Conservation (phyloP, 2,329 filamentous ascomycete genomes). For the Sarocladiaceae sp. region DNA sequence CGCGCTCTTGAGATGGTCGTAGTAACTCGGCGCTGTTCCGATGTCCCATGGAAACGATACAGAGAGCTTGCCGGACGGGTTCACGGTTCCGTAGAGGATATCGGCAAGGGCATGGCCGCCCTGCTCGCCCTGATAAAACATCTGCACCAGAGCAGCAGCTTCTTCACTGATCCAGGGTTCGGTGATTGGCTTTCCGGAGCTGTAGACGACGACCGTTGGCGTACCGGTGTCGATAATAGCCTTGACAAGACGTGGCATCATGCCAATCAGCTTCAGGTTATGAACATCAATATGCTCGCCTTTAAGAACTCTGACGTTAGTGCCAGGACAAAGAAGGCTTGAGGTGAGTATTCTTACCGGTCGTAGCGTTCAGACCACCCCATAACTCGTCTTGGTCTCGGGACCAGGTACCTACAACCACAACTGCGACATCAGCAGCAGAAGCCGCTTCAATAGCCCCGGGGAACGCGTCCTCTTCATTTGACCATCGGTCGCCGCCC, state of each 20-base stretch:
- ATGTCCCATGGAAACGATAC: conserved; percentile 63
- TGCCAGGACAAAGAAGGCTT: background rate
- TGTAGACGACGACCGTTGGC: conserved; percentile 62
- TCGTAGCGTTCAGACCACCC: conserved; percentile 65
- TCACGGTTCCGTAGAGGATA: conserved; percentile 57
- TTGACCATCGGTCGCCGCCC: conserved; percentile 69
- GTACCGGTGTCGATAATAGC: conserved; percentile 62
- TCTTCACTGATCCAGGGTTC: conserved; percentile 64
- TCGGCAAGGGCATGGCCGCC: conserved; percentile 61
- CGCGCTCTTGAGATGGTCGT: conserved; percentile 65
- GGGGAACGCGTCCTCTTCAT: conserved; percentile 58
- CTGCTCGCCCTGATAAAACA: conserved; percentile 68
- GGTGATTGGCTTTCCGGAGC: conserved; percentile 65
- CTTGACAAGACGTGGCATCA: conserved; percentile 59
- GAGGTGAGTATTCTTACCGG: conserved; percentile 33
- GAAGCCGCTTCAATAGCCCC: conserved; percentile 61
- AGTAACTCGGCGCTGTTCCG: conserved; percentile 62
- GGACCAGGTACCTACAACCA: conserved; percentile 70
- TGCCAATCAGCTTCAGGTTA: conserved; percentile 60
- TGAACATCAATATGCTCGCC: conserved; percentile 61
- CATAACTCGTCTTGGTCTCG: conserved; percentile 67
- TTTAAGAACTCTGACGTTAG: background rate
- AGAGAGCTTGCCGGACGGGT: conserved; percentile 59
- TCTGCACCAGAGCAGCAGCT: conserved; percentile 61
- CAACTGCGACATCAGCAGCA: conserved; percentile 63